These are phyloP conservation scores for Penicillium atrosanguineum DNA, from an alignment of 495 filamentous ascomycete species.

Conservation along the genomic window DNA sequence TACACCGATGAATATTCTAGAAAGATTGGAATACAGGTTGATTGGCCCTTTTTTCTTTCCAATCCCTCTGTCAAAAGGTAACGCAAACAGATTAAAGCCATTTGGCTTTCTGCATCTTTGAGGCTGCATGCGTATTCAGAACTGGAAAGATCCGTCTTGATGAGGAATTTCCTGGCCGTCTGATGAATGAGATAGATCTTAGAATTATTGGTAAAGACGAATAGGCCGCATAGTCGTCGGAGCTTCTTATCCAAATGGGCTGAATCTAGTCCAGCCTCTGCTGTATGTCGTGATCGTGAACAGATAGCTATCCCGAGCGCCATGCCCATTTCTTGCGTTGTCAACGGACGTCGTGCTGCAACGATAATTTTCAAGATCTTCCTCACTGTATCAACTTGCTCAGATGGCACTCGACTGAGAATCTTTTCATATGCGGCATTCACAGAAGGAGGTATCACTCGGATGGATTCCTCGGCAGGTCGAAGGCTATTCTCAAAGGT, in stretches of 20 bases:
- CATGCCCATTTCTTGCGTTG: constrained; percentile 35
- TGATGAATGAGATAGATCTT: constrained; percentile 37
- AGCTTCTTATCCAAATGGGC: constrained; percentile 19
- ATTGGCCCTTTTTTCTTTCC: neutral
- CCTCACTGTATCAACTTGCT: constrained; percentile 10
- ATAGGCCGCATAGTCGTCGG: constrained; percentile 36
- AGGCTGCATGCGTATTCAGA: constrained; percentile 10
- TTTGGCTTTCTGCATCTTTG: constrained; percentile 12
- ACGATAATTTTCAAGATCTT: constrained; percentile 38
- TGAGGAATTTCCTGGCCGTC: constrained; percentile 31
- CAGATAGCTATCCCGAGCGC: constrained; percentile 28
- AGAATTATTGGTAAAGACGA: constrained; percentile 35
- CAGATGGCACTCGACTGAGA: constrained; percentile 17
- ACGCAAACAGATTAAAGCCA: constrained; percentile 22
- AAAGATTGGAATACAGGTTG: constrained; percentile 5
- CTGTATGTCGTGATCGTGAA: constrained; percentile 13
- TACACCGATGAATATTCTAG: constrained; percentile 24
- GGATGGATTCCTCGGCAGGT: constrained; percentile 13
- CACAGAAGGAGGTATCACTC: constrained; percentile 19
- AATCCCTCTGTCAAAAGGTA: constrained; percentile 25
- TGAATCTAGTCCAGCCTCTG: constrained; percentile 23
- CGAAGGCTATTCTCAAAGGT: constrained; percentile 21
- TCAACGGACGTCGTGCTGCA: constrained; percentile 33
- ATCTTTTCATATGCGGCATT: constrained; percentile 28
- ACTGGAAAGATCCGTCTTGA: constrained; percentile 6